Base-by-base conservation (phyloP, 192 early-diverging fungal genomes). In the Funneliformis mosseae region DNA sequence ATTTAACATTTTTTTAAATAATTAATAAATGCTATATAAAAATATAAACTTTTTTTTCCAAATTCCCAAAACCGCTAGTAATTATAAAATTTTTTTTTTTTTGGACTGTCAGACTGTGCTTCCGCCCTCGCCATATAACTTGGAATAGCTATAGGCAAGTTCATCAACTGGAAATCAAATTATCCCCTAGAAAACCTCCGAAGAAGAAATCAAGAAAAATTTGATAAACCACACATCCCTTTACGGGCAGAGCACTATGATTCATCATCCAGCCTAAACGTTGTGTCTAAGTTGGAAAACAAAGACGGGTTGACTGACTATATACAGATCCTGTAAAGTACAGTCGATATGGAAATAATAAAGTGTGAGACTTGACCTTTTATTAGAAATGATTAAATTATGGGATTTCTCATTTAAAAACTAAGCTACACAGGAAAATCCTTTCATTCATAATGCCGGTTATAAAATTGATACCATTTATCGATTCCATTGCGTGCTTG, bases 261-360 rank as follows among this genome's bases (percentile, higher is more conserved):
- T 42, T 81, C 80, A 78, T 81, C 80, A 61, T 76, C 80, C 80
- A 81, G 80, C 55, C 41, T 79, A 78, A 78, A 67, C 77, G 14
- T 50, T 81, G 80, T 81, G 80, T 81, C 80, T 81, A n/a, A 12
- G 46, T 81, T 81, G 76, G 63, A 81, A 81, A 81, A 81, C 77
- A 43, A 66, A 80, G 81, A 81, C 81, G 63, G 39, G 81, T 81
- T 33, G 81, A 81, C 81, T 42, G 83, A 81, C 81, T 81, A 76
- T 81, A 63, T 78, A 81, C 62, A 81, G 81, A 81, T 81, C 81
- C 81, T 81, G 81, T 80, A 81, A 79, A 81, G 81, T 81, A 81
- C 81, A 81, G 81, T 81, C 81, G 81, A 64, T 80, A 43, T 60
- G 25, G 62, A 70, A 9, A 23, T 43, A 5, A 70, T n/a, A 21